Evolutionary conservation across 495 filamentous ascomycete species (phyloP).

Genomic region (Neurospora sp.): DNA sequence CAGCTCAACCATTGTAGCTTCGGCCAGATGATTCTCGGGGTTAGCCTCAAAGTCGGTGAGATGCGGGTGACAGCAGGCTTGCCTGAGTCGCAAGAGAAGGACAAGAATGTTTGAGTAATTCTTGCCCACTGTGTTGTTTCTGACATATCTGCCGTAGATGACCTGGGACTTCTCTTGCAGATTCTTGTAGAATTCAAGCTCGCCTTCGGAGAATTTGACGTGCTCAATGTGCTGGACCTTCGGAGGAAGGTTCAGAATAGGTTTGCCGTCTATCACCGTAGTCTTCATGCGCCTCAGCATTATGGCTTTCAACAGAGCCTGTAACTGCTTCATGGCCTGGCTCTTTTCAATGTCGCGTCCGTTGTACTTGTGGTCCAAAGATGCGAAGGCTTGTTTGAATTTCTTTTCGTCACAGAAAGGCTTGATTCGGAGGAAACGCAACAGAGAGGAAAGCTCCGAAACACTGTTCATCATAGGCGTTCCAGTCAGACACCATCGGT

Average conservation of each 20-base stretch:
- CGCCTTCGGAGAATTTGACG: conserved; percentile 65
- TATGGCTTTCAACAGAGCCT: conserved; percentile 72
- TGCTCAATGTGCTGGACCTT: conserved; percentile 57
- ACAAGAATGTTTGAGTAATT: conserved; percentile 82
- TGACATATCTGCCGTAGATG: conserved; percentile 69
- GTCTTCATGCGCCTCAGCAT: conserved; percentile 79
- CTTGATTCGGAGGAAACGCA: conserved; percentile 70
- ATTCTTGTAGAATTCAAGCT: conserved; percentile 59
- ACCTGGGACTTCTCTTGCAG: conserved; percentile 59
- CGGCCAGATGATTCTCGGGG: conserved; percentile 30
- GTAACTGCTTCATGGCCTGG: conserved; percentile 59
- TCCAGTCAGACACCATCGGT: conserved; percentile 80
- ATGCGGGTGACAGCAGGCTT: conserved; percentile 88
- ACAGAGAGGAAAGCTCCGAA: conserved; percentile 69
- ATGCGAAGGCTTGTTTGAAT: conserved; percentile 41
- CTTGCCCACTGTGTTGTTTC: conserved; percentile 57
- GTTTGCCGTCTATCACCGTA: conserved; percentile 74
- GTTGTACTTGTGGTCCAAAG: conserved; percentile 21
- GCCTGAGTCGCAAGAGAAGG: conserved; percentile 77
- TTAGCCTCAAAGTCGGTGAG: conserved; percentile 65
- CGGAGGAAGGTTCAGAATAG: conserved; percentile 64
- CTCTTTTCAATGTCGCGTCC: conserved; percentile 20
- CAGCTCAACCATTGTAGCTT: conserved; percentile 51
- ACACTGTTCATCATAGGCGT: conserved; percentile 93
- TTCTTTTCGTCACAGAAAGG: conserved; percentile 58